Conservation (phyloP, 2,329 filamentous ascomycete genomes). For the Teratosphaeriaceae sp. region DNA sequence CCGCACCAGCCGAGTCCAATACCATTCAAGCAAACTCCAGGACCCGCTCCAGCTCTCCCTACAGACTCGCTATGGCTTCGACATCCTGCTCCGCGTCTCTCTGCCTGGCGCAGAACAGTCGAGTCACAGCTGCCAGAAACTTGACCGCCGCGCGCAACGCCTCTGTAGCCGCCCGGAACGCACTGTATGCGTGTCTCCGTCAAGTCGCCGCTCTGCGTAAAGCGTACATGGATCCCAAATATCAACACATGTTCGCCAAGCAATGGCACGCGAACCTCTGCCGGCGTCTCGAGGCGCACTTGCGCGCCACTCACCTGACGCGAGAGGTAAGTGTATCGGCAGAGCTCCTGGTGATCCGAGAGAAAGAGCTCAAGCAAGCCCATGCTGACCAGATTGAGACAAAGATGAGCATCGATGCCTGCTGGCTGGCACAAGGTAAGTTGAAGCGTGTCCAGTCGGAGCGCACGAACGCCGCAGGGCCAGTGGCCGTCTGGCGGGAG, state of each 20-base stretch:
- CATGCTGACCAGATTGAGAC: not conserved
- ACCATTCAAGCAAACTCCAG: not conserved
- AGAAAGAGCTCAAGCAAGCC: conserved; percentile 1
- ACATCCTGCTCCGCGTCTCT: not conserved
- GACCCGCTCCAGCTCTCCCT: not conserved
- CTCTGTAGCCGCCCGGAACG: not conserved
- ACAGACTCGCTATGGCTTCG: not conserved
- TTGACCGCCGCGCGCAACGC: not conserved
- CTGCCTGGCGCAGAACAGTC: not conserved
- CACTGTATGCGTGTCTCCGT: too few relatives aligned
- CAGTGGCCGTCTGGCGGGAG: not conserved
- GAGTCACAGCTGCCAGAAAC: not conserved
- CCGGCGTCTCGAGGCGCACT: not conserved
- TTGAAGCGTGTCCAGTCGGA: not conserved
- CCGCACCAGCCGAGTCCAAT: not conserved
- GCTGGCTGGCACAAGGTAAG: not conserved
- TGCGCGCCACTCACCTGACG: not conserved
- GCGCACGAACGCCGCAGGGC: not conserved
- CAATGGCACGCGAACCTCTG: not conserved
- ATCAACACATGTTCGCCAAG: not conserved
- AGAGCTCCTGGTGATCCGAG: not conserved
- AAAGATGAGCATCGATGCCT: not conserved
- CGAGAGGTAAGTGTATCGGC: not conserved
- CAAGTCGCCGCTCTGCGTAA: not conserved
- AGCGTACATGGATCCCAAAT: not conserved